phyloP scores from a whole-genome alignment of 2,329 filamentous ascomycete species.

The Cladophialophora chaetospira region DNA sequence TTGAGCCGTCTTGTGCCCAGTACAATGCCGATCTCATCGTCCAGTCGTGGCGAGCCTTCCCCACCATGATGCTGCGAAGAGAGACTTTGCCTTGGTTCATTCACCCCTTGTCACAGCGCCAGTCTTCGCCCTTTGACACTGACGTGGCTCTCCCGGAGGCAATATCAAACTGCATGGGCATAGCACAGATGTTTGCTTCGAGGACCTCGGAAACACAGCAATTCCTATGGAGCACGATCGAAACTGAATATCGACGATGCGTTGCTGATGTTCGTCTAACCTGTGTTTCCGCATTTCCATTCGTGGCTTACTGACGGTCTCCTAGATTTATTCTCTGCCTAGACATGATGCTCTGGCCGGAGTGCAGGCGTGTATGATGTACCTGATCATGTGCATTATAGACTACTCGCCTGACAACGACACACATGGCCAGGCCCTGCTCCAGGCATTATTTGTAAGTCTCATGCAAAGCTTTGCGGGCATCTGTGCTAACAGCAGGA shows the following conservation, averaged over 20 bases:
- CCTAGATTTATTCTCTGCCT: background rate
- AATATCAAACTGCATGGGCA: conserved; percentile 32
- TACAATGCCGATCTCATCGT: conserved; percentile 17
- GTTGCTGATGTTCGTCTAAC: background rate
- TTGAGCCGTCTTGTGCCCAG: conserved; percentile 14
- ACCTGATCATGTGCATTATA: conserved; percentile 29
- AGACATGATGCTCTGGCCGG: conserved; percentile 24
- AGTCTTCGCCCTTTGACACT: background rate
- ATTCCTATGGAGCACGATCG: conserved; percentile 19
- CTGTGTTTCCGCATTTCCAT: background rate
- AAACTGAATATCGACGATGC: background rate
- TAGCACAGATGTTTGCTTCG: conserved; percentile 33
- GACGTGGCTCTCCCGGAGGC: conserved; percentile 18
- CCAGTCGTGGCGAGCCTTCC: conserved; percentile 26
- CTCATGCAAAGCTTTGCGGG: no score
- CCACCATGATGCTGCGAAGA: conserved; percentile 32
- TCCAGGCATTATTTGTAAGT: conserved; percentile 1
- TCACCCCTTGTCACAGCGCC: conserved; percentile 20
- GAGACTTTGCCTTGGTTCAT: conserved; percentile 35
- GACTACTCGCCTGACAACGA: conserved; percentile 9
- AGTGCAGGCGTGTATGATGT: conserved; percentile 28
- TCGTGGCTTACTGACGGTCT: background rate
- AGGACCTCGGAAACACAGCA: conserved; percentile 24
- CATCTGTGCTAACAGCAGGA: background rate
- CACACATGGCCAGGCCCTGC: conserved; percentile 13